Evolutionary conservation across 768 basidiomycete genomes (phyloP), one percentile per base, ranked within the genome.

Genomic region (Termitomyces sp.): DNA sequence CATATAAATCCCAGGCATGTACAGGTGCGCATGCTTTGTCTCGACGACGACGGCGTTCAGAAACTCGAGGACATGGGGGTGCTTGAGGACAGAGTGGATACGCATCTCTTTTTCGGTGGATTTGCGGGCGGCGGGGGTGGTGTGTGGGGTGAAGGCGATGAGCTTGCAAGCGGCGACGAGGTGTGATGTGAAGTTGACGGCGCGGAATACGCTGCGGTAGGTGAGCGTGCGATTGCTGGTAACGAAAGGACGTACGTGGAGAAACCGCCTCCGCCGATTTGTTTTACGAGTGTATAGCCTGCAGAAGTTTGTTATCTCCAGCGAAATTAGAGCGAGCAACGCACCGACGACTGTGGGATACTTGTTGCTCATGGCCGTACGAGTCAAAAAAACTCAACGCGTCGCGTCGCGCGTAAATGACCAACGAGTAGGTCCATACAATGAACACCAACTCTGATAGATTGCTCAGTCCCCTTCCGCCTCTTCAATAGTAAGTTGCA

Each of bases 51-150:
- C 81, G 0, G 87, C 88, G 48, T 87, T 85, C 55, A 94, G 65
- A 63, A 98, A 92, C 64, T 92, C 85, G 37, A 99, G 81, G 9
- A 98, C 81, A 59, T 95, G 84, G 1, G 64, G 54, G 59, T 97
- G 88, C 62, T 90, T 90, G 53, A 98, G 72, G 1, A 82, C 82
- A 7, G 84, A 70, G 65, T 98, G 95, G 2, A 98, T 84, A 30
- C 88, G 82, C 74, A 97, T 94, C 68, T 99, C 97, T 65, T 94
- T 96, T 53, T 97, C 85, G 10, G 95, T 73, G 17, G 78, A 80
- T 66, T 96, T 95, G 51, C 90, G 80, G 12, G 90, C 83, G 48
- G 78, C 78, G 5, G 83, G 78, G 0, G 84, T 82, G 1, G 87
- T 87, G 43, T 34, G 82, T 65, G 2, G 72, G 0, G 82, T 88